phyloP scores from a whole-genome alignment of 2,329 filamentous ascomycete genomes.

The Nigrospora oryzae region DNA sequence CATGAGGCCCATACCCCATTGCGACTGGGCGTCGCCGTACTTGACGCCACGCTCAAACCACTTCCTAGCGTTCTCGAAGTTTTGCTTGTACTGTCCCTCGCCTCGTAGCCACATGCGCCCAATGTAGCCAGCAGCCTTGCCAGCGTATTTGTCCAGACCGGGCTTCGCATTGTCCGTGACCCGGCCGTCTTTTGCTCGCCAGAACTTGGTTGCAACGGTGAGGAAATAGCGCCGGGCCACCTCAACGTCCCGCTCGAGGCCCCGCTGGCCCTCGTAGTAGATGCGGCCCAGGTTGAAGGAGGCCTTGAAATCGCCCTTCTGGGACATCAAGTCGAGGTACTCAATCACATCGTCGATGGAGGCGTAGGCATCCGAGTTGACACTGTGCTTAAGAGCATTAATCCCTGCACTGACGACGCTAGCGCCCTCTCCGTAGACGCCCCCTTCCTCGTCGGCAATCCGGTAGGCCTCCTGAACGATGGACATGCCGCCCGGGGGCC shows the following conservation, averaged over 20 bases:
- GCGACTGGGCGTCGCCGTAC: conserved; percentile 73
- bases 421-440: conserved; percentile 91
- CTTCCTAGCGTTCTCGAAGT: conserved; percentile 63
- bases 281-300: conserved; percentile 79
- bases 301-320: conserved; percentile 82
- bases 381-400: conserved; percentile 66
- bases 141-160: conserved; percentile 68
- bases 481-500: conserved; percentile 77
- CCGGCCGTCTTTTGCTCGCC: conserved; percentile 66
- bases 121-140: conserved; percentile 78
- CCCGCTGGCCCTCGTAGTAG: conserved; percentile 79
- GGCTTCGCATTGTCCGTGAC: conserved; percentile 60
- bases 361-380: conserved; percentile 73
- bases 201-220: conserved; percentile 71
- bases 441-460: conserved; percentile 83
- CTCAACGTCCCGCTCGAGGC: conserved; percentile 63
- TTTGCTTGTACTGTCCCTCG: conserved; percentile 61
- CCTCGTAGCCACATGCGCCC: conserved; percentile 86
- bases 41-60: conserved; percentile 79
- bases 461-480: conserved; percentile 73
- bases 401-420: conserved; percentile 81
- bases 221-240: conserved; percentile 75
- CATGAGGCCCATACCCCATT: conserved; percentile 79
- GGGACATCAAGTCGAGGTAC: conserved; percentile 82
- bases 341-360: conserved; percentile 91